Conservation (phyloP, 495 filamentous ascomycete species). For the Annulohypoxylon moriforme region DNA sequence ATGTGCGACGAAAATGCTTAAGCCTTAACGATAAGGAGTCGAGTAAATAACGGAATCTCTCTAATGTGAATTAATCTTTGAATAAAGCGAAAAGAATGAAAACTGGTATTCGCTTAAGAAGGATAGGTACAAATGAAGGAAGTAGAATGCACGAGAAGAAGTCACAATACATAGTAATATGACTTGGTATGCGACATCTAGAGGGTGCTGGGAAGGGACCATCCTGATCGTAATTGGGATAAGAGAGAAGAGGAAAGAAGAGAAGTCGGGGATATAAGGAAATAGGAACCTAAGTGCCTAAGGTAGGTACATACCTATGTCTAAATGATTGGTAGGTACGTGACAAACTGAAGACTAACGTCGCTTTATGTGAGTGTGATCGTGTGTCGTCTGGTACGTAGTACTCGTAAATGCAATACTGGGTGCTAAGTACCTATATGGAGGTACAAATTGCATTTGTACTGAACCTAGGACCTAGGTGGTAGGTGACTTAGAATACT, state of each 20-base stretch:
- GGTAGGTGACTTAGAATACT: not conserved
- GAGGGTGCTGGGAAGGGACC: not conserved
- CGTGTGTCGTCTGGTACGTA: not conserved
- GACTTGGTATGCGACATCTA: not conserved
- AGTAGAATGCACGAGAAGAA: not conserved
- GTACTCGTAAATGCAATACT: not conserved
- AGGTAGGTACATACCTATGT: not conserved
- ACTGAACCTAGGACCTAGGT: not conserved
- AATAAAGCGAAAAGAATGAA: not conserved
- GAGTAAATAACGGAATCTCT: not conserved
- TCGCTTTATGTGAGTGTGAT: not conserved
- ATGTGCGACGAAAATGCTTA: not conserved
- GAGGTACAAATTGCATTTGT: not conserved
- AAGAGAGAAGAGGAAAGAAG: not conserved
- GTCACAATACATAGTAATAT: not conserved
- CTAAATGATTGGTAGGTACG: not conserved
- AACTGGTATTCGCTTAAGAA: not conserved
- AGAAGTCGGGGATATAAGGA: not conserved
- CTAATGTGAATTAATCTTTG: conserved; percentile 14
- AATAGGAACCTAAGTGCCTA: not conserved
- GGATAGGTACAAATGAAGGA: not conserved
- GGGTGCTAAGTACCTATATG: too few relatives aligned
- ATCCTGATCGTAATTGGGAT: not conserved
- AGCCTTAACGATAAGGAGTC: not conserved
- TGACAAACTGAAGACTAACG: not conserved